Evolutionary conservation across 805 yeast genomes (phyloP).

Genomic region (Hanseniaspora mollemarum): DNA sequence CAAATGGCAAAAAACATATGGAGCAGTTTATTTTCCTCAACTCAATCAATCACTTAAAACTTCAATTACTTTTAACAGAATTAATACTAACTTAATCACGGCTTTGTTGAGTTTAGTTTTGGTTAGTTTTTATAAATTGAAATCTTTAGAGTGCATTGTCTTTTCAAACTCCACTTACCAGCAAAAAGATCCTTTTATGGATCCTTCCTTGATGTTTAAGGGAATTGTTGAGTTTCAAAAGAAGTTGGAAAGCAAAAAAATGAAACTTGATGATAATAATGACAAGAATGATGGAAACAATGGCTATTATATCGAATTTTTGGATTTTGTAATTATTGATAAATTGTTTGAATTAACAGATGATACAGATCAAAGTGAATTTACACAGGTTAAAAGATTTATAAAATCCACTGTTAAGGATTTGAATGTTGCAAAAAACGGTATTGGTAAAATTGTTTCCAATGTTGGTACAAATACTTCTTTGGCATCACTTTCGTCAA

Average conservation of each 20-base stretch:
- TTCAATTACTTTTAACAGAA: slow-evolving; percentile 8
- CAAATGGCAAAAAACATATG: slow-evolving; percentile 75
- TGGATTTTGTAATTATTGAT: slow-evolving; percentile 48
- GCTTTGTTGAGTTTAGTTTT: slow-evolving; percentile 69
- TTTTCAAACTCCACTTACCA: slow-evolving; percentile 35
- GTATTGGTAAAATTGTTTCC: not conserved
- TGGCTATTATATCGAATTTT: slow-evolving; percentile 31
- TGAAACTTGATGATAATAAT: not conserved
- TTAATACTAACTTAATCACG: slow-evolving; percentile 28
- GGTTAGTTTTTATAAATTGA: slow-evolving; percentile 53
- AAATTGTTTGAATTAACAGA: slow-evolving; percentile 39
- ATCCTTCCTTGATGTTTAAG: slow-evolving; percentile 46
- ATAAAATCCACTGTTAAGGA: slow-evolving; percentile 69
- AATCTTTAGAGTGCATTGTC: slow-evolving; percentile 48
- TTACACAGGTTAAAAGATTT: slow-evolving; percentile 47
- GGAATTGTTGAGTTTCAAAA: slow-evolving; percentile 65
- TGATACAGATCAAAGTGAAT: slow-evolving; percentile 35
- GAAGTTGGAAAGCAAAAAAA: slow-evolving; percentile 41
- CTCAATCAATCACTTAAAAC: slow-evolving; percentile 11
- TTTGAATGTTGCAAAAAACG: slow-evolving; percentile 26
- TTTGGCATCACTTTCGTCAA: slow-evolving; percentile 25
- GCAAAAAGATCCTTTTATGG: slow-evolving; percentile 62
- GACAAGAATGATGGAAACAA: not conserved
- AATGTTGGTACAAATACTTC: slow-evolving; percentile 30
- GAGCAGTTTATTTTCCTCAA: slow-evolving; percentile 34